Evolutionary conservation across 805 yeast genomes (phyloP), one percentile per base, ranked within the genome.

Genomic region (Saccharomycopsis malanga): DNA sequence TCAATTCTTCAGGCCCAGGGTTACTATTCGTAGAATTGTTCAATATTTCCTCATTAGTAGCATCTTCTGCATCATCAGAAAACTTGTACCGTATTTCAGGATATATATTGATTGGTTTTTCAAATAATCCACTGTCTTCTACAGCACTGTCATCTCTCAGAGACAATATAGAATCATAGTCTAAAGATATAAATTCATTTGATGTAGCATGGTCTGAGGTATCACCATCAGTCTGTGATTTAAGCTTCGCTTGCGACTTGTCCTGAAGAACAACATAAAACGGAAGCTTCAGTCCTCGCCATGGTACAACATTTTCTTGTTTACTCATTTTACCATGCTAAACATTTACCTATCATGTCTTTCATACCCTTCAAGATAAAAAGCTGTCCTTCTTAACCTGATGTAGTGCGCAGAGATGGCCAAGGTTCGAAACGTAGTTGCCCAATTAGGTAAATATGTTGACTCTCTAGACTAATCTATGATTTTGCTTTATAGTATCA

Each of bases 11-110:
- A 12, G 30, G 14, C 6, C 12, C 30, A 40, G 12, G 25, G 10
- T 30, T 41, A 21, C 24, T 39, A 12, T 22, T 32, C 14, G 29
- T 21, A 41, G 17, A 21, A 40, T 14, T 17, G 14, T 37, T 24
- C 23, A n/a, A 30, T 23, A 10, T 27, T 15, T 42, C 32, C 6
- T 21, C 14, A 4, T 22, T 34, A 3, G 34, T 41, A 7, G 17
- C 39, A 2, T 41, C 44, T 1, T 37, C 46, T 5, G 17, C 22
- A 29, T 51, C 54, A 20, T 51, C 54, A 5, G 18, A 29, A 15
- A 51, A 51, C 44, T 44, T 44, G 49, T 48, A 51, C 27, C 52
- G 32, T n/a, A 51, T 36, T 21, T 51, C 54, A 9, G 54, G 54
- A 35, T 51, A 51, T 2, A 51, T 27, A 34, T 51, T 47, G 14